phyloP scores from a whole-genome alignment of 345 rosid species.

The Xanthoceras sorbifolium region DNA sequence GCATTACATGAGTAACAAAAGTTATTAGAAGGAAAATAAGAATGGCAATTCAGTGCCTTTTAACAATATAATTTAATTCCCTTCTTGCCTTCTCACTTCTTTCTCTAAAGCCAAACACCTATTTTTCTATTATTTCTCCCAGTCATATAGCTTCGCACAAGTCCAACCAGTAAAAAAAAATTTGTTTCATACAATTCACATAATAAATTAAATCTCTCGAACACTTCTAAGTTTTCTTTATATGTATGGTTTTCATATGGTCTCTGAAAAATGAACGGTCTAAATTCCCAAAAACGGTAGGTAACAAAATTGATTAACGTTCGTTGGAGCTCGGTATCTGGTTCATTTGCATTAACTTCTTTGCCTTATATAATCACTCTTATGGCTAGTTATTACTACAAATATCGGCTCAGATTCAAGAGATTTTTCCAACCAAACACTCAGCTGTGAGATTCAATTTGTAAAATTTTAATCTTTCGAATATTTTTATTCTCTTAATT shows the following conservation, averaged over 20 bases:
- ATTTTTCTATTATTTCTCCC: background rate
- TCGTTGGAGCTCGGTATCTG: background rate
- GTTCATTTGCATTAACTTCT: background rate
- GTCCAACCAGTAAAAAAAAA: background rate
- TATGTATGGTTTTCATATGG: background rate
- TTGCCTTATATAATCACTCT: background rate
- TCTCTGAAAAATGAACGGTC: background rate
- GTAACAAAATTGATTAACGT: background rate
- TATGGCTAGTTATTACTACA: no score
- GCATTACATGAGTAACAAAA: background rate
- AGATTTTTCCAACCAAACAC: background rate
- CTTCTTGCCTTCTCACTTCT: background rate
- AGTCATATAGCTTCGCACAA: background rate
- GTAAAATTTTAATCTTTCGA: no score
- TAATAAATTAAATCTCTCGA: no score
- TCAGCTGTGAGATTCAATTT: background rate
- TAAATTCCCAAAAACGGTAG: background rate
- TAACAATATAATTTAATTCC: background rate
- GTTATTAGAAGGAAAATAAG: background rate
- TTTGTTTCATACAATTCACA: no score
- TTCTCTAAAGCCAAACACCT: background rate
- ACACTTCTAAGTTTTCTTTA: no score
- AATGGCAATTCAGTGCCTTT: background rate
- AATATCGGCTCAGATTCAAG: no score
- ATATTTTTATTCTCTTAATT: no score